Evolutionary conservation across 768 basidiomycete species (phyloP), one percentile per base, ranked within the genome.

Genomic region (Amanita rimosa): DNA sequence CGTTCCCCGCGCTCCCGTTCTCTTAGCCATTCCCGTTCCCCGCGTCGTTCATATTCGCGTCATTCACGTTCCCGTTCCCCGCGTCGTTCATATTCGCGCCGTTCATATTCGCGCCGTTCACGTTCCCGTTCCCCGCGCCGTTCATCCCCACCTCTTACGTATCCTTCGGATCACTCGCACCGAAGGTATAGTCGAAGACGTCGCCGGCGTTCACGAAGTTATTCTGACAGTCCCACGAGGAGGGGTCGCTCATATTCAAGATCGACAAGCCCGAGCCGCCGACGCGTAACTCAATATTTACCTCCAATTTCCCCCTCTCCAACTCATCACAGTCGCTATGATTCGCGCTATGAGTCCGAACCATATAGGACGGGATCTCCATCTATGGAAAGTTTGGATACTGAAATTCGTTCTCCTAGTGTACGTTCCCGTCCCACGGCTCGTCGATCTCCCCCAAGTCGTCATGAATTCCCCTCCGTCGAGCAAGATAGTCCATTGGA

Each of bases 251-350:
- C 46, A n/a, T 36, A 42, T 17, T 49, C 48, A 42, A 35, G 40
- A 22, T 41, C 48, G 41, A 40, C 33, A 14, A 47, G 46, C 24
- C 39, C 48, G 21, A 42, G 41, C 38, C 4, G 33, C 21, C 36
- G 40, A 22, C 31, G 22, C 17, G 38, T n/a, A n/a, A 31, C 48
- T 11, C 17, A 2, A 10, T 49, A 49, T 16, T 36, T 21, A 14
- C 33, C 48, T 33, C 48, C 48, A n/a, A 49, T 43, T n/a, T 21
- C 48, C 9, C 48, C 41, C 33, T 42, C 48, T 26, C 48, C 41
- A 33, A 49, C 38, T 3, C 19, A 19, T 19, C 40, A 21, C 13
- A 37, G 22, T 16, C 40, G 33, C 22, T 13, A 49, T 42, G 29
- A 16, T 8, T 17, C 26, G 3, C 26, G 27, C 27, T 29, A 33